Conservation (phyloP, 768 basidiomycete species). For the Panellus pusillus region DNA sequence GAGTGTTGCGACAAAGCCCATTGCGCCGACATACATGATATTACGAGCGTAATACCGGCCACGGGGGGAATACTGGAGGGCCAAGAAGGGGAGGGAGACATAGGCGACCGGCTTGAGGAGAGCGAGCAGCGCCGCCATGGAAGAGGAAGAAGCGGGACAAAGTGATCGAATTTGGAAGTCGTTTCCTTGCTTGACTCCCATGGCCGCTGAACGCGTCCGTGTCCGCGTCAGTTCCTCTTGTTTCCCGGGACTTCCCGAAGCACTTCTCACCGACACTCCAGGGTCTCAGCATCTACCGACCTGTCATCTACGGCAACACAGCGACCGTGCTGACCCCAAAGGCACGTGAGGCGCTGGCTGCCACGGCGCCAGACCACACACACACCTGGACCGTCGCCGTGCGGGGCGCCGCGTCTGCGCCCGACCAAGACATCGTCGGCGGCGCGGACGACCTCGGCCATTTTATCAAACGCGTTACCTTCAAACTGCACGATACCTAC, state of each 20-base stretch:
- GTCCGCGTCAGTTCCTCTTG: slow-evolving; percentile 60
- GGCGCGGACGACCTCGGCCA: slow-evolving; percentile 89
- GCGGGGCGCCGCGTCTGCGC: slow-evolving; percentile 78
- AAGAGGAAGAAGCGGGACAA: slow-evolving; percentile 14
- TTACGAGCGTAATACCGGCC: slow-evolving; percentile 74
- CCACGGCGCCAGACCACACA: slow-evolving; percentile 75
- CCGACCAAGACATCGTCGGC: slow-evolving; percentile 76
- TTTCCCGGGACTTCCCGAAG: slow-evolving; percentile 7
- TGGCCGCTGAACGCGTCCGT: slow-evolving; percentile 68
- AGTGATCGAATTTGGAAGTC: slow-evolving; percentile 7
- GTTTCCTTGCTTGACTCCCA: not conserved
- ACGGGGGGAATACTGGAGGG: slow-evolving; percentile 57
- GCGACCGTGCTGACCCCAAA: slow-evolving; percentile 74
- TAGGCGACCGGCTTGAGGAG: slow-evolving; percentile 75
- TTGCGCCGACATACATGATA: slow-evolving; percentile 68
- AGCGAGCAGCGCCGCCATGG: slow-evolving; percentile 64
- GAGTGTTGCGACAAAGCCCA: slow-evolving; percentile 70
- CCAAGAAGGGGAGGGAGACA: slow-evolving; percentile 67
- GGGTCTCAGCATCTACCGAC: slow-evolving; percentile 86
- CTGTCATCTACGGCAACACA: slow-evolving; percentile 95
- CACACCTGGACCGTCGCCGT: slow-evolving; percentile 97
- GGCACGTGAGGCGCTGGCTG: slow-evolving; percentile 58
- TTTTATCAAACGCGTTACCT: slow-evolving; percentile 94
- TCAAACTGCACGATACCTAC: slow-evolving; percentile 98
- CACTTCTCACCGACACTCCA: slow-evolving; percentile 31